Percentiles rank a stretch among this genome's conserved stretches.
Evolutionary conservation across 768 basidiomycete genomes (phyloP).

Genomic region (Clavulina sp.): DNA sequence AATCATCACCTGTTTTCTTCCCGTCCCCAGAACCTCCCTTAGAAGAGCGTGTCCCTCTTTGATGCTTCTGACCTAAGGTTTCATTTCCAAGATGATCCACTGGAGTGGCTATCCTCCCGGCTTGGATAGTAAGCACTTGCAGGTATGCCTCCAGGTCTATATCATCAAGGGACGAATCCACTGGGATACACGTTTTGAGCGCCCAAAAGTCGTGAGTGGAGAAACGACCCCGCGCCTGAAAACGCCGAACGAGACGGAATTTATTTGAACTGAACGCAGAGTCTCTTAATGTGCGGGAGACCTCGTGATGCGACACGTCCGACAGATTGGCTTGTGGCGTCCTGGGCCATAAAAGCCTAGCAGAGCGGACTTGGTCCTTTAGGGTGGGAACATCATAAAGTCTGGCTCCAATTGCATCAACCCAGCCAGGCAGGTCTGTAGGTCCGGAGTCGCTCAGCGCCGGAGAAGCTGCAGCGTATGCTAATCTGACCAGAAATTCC

Average conservation of each 20-base stretch:
- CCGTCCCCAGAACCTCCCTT: background rate
- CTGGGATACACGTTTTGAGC: slow-evolving; percentile 60
- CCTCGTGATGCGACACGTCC: slow-evolving; percentile 18
- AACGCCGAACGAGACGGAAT: slow-evolving; percentile 51
- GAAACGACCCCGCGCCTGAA: slow-evolving; percentile 40
- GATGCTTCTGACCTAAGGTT: background rate
- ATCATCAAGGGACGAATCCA: slow-evolving; percentile 32
- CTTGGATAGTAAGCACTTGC: slow-evolving; percentile 37
- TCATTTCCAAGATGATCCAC: background rate
- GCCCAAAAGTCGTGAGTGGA: slow-evolving; percentile 60
- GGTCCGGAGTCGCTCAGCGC: no score
- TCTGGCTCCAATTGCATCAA: slow-evolving; percentile 35
- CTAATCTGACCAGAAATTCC: slow-evolving; percentile 52
- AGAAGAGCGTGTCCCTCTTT: background rate
- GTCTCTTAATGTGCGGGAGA: slow-evolving; percentile 42
- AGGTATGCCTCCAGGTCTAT: slow-evolving; percentile 62
- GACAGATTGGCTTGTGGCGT: slow-evolving; percentile 14
- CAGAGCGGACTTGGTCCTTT: slow-evolving; percentile 28
- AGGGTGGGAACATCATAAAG: background rate
- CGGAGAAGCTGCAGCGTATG: no score
- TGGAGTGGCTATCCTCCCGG: slow-evolving; percentile 31
- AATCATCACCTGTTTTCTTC: background rate
- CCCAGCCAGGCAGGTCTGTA: slow-evolving; percentile 46
- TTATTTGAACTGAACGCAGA: slow-evolving; percentile 50
- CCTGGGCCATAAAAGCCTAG: slow-evolving; percentile 57